Base-by-base conservation (phyloP, 2,329 filamentous ascomycete species). In the Trichoderma guizhouense region DNA sequence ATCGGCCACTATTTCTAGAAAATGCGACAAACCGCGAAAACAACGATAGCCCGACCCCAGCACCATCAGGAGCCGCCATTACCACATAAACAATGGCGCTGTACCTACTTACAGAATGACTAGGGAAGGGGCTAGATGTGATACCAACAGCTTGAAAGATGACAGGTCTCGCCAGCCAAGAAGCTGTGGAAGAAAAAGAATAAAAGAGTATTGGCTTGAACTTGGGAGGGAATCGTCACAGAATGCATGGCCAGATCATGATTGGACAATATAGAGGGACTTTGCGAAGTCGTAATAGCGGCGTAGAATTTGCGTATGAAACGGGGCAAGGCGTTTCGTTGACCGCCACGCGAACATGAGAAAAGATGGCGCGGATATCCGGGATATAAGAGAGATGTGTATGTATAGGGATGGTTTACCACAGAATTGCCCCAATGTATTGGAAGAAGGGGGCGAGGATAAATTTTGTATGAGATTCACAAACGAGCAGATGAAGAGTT, bases 1-100 rank as follows among this genome's bases (percentile, higher is more conserved):
- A 86, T 82, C 84, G 89, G 18, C 89, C 88, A 4, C 83, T 80
- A 7, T 90, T 89, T 66, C 58, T 83, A 36, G 81, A 83, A 70
- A 76, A 77, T 43, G 79, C 77, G 43, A 77, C 75, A 43, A 76
- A 73, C 39, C 76, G 77, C 30, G 72, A 76, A 26, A 72, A 77
- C 18, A 75, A 74, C 36, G 76, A 76, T 9, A 73, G 70, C 15
- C 43, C 75, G 7, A 73, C 72, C 21, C 68, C 77, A 36, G 66
- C 74, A 18, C 43, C 69, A 30, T 72, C 77, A 32, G 75, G 79
- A 21, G 74, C 78, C 21, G 78, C 78, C 18, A 79, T 82, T 53
- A 74, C 79, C 28, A 76, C 80, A 62, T 81, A 75, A 79, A 55
- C 5, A 21, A 26, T 18, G 15, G 7, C 8, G 30, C 3, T 14